A percentile compares a stretch with the other conserved stretches of the same genome.
Conservation (phyloP, 225 moss, liverwort and hornwort genomes). For the Physcomitrellopsis africana region DNA sequence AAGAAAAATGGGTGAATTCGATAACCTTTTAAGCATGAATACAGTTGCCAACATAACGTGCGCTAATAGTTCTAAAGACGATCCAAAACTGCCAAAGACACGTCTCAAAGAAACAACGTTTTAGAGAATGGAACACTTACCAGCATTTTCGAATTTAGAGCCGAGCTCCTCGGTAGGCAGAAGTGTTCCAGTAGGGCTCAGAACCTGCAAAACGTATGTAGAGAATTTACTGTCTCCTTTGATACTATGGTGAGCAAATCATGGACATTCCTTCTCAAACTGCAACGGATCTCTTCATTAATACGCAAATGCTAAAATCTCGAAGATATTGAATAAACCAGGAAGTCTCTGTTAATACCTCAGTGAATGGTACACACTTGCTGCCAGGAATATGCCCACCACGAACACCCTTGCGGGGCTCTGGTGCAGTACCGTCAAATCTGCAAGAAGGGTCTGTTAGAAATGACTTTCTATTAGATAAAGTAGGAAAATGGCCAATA, state of each 20-base stretch:
- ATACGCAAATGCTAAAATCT: background rate
- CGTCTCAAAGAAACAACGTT: constrained; percentile 2
- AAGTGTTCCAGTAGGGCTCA: constrained; percentile 72
- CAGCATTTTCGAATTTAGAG: constrained; percentile 62
- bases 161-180: constrained; percentile 60
- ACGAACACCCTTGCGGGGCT: constrained; percentile 83
- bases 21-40: no score
- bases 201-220: constrained; percentile 53
- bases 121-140: constrained; percentile 33
- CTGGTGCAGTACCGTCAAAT: constrained; percentile 87
- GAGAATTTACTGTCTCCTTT: background rate
- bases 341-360: constrained; percentile 45
- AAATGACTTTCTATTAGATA: background rate
- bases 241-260: background rate
- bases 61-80: constrained; percentile 8
- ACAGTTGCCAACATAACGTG: background rate
- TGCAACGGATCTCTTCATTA: background rate
- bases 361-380: constrained; percentile 71
- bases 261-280: background rate
- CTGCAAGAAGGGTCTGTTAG: constrained; percentile 41
- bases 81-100: background rate
- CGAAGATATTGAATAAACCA: background rate
- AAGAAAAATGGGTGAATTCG: no score
- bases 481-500: constrained; percentile 9
- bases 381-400: constrained; percentile 95